phyloP scores from a whole-genome alignment of 257 asterid species.

The Orobanche coerulescens region DNA sequence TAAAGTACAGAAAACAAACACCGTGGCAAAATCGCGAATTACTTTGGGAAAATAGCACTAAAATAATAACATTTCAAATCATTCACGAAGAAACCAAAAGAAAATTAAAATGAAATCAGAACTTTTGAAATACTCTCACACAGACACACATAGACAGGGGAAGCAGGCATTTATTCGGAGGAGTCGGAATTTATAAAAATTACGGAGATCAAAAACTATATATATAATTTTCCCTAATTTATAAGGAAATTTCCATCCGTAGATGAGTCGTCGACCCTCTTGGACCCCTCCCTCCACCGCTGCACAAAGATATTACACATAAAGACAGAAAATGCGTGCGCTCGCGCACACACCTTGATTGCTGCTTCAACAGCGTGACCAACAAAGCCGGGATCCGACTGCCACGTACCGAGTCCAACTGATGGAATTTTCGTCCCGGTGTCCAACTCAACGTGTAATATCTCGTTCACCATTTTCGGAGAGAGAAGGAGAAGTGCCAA shows the following conservation, averaged over 20 bases:
- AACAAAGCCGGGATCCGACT: constrained; percentile 61
- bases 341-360: constrained; percentile 34
- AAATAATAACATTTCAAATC: not conserved
- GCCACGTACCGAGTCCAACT: constrained; percentile 81
- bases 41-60: not conserved
- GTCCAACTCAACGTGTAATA: constrained; percentile 38
- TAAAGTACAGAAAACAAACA: not conserved
- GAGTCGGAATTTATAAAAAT: too few relatives aligned
- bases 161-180: too few relatives aligned
- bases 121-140: not conserved
- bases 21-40: not conserved
- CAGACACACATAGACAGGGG: not conserved
- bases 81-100: not conserved
- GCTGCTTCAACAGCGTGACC: constrained; percentile 62
- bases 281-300: too few relatives aligned
- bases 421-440: constrained; percentile 74
- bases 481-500: constrained; percentile 2
- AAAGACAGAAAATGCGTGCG: too few relatives aligned
- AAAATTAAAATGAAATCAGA: not conserved
- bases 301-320: not conserved
- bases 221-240: not conserved
- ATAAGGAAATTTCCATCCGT: not conserved
- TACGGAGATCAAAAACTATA: too few relatives aligned
- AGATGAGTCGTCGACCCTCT: too few relatives aligned
- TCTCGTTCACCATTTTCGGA: constrained; percentile 33